phyloP scores from a whole-genome alignment of 305 asterid species.

The Vinca major region DNA sequence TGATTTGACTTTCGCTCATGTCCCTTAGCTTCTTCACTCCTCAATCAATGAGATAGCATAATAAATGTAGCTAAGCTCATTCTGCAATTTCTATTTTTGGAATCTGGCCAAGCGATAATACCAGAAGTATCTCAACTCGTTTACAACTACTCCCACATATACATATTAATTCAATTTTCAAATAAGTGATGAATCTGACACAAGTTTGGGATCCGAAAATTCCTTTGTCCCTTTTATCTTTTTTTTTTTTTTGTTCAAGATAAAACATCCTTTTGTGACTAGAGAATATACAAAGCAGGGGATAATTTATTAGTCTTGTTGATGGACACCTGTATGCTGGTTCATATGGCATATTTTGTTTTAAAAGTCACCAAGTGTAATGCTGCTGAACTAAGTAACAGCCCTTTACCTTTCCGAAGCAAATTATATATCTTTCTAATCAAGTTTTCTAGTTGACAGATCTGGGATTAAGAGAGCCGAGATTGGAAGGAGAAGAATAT shows the following conservation, averaged over 20 bases:
- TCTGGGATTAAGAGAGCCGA: conserved; percentile 87
- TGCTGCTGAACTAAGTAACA: neutral
- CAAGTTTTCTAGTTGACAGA: conserved; percentile 45
- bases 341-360: neutral
- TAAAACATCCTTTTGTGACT: neutral
- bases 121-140: neutral
- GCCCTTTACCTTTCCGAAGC: neutral
- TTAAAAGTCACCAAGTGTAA: neutral
- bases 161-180: neutral
- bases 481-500: conserved; percentile 98
- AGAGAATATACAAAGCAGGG: neutral
- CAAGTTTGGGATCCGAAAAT: neutral
- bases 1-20: neutral
- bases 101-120: neutral
- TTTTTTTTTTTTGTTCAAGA: neutral
- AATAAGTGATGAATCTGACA: neutral
- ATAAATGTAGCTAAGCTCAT: neutral
- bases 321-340: neutral
- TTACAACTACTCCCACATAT: neutral
- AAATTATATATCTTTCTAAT: neutral
- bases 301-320: neutral
- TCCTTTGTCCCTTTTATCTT: neutral
- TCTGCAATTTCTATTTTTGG: neutral
- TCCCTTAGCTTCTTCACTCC: neutral
- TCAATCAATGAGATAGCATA: neutral